Percentiles rank a stretch among this genome's conserved stretches.
These are phyloP conservation scores for Citrullus mucosospermus DNA, from an alignment of 306 rosid species.

Conservation along the genomic window DNA sequence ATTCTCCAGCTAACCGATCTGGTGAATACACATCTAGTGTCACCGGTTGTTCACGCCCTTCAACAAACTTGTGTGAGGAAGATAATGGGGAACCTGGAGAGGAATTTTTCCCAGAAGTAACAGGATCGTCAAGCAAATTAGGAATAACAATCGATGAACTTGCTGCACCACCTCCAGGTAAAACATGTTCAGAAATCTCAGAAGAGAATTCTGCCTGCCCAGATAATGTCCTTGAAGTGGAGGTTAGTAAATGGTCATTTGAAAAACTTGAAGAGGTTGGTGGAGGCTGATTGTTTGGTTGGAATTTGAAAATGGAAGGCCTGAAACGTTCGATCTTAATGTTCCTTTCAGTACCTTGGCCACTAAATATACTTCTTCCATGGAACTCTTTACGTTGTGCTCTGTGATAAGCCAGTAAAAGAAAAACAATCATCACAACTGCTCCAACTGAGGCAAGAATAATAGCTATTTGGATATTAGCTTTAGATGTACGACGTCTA, in stretches of 20 bases:
- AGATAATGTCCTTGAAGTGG: constrained; percentile 68
- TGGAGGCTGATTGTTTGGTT: constrained; percentile 47
- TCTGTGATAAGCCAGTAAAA: constrained; percentile 77
- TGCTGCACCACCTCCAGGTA: constrained; percentile 45
- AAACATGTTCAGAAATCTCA: constrained; percentile 51
- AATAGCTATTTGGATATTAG: constrained; percentile 71
- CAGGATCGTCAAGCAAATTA: constrained; percentile 54
- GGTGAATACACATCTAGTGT: constrained; percentile 90
- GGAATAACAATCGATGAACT: constrained; percentile 47
- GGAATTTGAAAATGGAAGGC: constrained; percentile 76
- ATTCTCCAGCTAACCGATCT: constrained; percentile 88
- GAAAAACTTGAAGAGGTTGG: constrained; percentile 72
- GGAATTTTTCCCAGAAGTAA: constrained; percentile 68
- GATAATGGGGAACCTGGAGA: constrained; percentile 74
- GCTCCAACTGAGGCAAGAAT: constrained; percentile 88
- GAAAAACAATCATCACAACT: constrained; percentile 78
- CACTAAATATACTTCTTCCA: constrained; percentile 54
- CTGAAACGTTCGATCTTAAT: constrained; percentile 55
- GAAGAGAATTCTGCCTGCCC: constrained; percentile 57
- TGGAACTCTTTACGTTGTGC: constrained; percentile 63
- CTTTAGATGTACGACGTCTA: constrained; percentile 40
- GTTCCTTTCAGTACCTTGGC: constrained; percentile 52
- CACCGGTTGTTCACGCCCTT: constrained; percentile 66
- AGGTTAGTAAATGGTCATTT: constrained; percentile 66
- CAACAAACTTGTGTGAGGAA: constrained; percentile 67